phyloP scores from a whole-genome alignment of 352 stramenopile species.

The Phytophthora brassicae region DNA sequence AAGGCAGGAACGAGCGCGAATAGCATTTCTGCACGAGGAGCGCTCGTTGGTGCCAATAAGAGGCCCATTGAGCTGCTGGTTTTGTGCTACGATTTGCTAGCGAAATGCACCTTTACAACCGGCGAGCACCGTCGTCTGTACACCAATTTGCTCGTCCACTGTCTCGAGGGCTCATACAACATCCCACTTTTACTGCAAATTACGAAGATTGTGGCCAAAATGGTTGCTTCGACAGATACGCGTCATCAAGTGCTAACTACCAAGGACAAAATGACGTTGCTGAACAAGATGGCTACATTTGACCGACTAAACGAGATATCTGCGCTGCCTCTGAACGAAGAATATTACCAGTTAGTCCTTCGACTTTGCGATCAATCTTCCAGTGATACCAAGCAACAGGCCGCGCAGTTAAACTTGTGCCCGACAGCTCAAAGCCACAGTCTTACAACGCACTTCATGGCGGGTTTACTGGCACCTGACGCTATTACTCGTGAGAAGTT shows the following conservation, averaged over 20 bases:
- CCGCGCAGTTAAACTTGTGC: conserved; percentile 67
- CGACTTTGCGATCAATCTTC: conserved; percentile 63
- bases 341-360: conserved; percentile 81
- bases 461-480: conserved; percentile 77
- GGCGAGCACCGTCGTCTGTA: conserved; percentile 77
- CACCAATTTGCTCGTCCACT: conserved; percentile 84
- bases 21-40: conserved; percentile 26
- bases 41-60: conserved; percentile 35
- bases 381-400: conserved; percentile 54
- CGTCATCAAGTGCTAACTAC: conserved; percentile 69
- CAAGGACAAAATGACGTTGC: conserved; percentile 88
- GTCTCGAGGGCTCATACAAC: conserved; percentile 83
- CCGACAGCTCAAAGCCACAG: conserved; percentile 61
- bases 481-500: conserved; percentile 65
- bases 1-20: conserved; percentile 29
- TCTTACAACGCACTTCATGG: conserved; percentile 79
- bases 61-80: conserved; percentile 82
- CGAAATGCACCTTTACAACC: conserved; percentile 77
- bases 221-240: conserved; percentile 54
- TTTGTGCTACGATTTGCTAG: conserved; percentile 73
- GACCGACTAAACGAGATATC: conserved; percentile 87
- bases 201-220: conserved; percentile 72
- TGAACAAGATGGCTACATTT: conserved; percentile 87
- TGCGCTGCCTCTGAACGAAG: conserved; percentile 73
- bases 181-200: conserved; percentile 83